phyloP scores from a whole-genome alignment of 2,329 filamentous ascomycete species.

The Tolypocladium inflatum region DNA sequence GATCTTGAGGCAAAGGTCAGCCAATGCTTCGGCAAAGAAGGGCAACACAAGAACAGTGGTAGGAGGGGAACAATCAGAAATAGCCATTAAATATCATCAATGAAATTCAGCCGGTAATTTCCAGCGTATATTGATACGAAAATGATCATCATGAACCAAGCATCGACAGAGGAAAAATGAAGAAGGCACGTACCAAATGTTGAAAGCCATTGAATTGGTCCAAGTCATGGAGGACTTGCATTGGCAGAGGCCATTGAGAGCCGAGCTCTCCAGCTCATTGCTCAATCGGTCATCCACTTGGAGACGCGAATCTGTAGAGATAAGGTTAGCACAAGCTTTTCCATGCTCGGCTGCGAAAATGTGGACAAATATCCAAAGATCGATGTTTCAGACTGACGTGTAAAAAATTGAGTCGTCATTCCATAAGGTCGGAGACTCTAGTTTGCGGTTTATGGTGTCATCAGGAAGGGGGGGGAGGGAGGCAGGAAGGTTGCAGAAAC shows the following conservation, averaged over 20 bases:
- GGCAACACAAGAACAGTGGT: conserved; percentile 5
- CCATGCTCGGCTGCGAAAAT: conserved; percentile 5
- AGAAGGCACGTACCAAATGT: conserved; percentile 19
- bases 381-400: conserved; percentile 80
- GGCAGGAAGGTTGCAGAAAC: conserved; percentile 6
- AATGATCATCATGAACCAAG: conserved; percentile 49
- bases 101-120: conserved; percentile 89
- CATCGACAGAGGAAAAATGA: background rate
- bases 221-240: background rate
- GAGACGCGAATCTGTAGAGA: conserved; percentile 1
- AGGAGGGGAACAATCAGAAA: conserved; percentile 51
- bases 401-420: conserved; percentile 79
- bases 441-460: conserved; percentile 85
- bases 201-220: background rate
- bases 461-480: conserved; percentile 41
- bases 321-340: conserved; percentile 14
- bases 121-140: conserved; percentile 65
- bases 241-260: background rate
- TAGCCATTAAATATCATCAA: conserved; percentile 83
- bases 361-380: background rate
- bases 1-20: conserved; percentile 20
- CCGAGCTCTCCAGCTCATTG: background rate
- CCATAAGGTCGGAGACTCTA: conserved; percentile 92
- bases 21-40: conserved; percentile 5
- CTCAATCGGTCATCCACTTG: conserved; percentile 5